These are phyloP conservation scores for Zygotorulaspora sp. DNA, from an alignment of 805 yeast species.

Conservation along the genomic window DNA sequence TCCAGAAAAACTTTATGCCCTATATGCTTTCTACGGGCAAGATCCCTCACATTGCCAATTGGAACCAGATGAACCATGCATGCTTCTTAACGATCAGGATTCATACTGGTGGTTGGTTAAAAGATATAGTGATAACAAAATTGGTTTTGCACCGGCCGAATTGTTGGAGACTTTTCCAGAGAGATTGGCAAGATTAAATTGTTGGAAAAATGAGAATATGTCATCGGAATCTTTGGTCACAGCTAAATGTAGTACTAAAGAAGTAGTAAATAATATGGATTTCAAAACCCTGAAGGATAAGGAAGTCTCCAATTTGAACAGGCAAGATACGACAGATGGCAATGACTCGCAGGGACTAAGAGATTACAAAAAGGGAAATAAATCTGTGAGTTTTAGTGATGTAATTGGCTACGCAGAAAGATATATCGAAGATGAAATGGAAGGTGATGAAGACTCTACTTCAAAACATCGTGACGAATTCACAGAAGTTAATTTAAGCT, in stretches of 20 bases:
- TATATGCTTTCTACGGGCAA: constrained; percentile 84
- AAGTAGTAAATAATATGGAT: constrained; percentile 11
- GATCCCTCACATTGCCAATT: constrained; percentile 88
- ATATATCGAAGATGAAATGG: constrained; percentile 21
- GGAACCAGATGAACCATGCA: constrained; percentile 74
- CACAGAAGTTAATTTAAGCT: constrained; percentile 36
- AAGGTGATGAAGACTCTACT: constrained; percentile 26
- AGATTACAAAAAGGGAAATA: constrained; percentile 22
- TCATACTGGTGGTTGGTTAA: constrained; percentile 95
- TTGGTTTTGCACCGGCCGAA: constrained; percentile 97
- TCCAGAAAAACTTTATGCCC: constrained; percentile 78
- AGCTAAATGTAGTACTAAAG: constrained; percentile 2
- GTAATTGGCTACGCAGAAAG: constrained; percentile 35
- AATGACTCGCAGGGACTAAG: constrained; percentile 5
- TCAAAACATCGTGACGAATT: constrained; percentile 32
- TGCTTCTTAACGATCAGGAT: constrained; percentile 80
- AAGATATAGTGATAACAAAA: constrained; percentile 52
- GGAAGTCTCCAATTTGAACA: background rate
- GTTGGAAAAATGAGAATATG: constrained; percentile 81
- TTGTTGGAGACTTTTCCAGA: constrained; percentile 88
- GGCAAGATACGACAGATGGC: constrained; percentile 7
- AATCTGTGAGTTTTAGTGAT: constrained; percentile 35
- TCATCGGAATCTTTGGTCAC: constrained; percentile 16
- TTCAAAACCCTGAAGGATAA: constrained; percentile 6
- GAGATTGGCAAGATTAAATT: constrained; percentile 83